phyloP scores from a whole-genome alignment of 768 basidiomycete genomes.

The Antrodiella citrinella region DNA sequence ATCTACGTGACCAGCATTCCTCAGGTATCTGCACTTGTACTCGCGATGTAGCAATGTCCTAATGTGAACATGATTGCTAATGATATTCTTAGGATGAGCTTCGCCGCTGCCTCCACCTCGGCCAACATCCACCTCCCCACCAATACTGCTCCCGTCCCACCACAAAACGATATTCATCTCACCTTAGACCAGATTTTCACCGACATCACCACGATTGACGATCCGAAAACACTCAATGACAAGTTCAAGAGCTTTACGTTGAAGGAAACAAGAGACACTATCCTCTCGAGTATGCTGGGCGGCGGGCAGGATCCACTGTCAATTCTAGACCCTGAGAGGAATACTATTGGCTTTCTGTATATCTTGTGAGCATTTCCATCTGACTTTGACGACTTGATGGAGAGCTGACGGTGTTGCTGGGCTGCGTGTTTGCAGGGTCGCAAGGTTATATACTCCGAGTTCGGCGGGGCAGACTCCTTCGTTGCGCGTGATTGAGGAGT shows the following conservation, averaged over 20 bases:
- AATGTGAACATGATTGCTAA: too few relatives aligned
- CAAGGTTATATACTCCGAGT: too few relatives aligned
- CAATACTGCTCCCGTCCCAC: too few relatives aligned
- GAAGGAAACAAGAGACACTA: conserved; percentile 50
- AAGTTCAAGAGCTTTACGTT: conserved; percentile 28
- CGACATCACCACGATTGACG: not conserved
- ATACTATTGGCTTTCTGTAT: conserved; percentile 62
- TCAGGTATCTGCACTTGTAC: not conserved
- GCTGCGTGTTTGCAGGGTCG: too few relatives aligned
- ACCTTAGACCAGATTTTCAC: not conserved
- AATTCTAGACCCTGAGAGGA: conserved; percentile 42
- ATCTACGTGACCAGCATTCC: not conserved
- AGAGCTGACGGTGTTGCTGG: too few relatives aligned
- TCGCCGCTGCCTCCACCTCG: not conserved
- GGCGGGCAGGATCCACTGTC: conserved; percentile 63
- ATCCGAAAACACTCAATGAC: conserved; percentile 5
- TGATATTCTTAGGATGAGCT: not conserved
- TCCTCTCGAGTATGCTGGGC: conserved; percentile 44
- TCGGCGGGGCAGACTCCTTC: conserved; percentile 25
- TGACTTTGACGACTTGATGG: too few relatives aligned
- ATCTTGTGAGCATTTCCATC: conserved; percentile 59
- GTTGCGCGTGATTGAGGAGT: conserved; percentile 37
- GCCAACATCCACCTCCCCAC: too few relatives aligned
- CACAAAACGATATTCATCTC: not conserved
- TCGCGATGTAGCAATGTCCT: too few relatives aligned